Conservation (phyloP, 345 rosid genomes). For the Citrus reticulata region DNA sequence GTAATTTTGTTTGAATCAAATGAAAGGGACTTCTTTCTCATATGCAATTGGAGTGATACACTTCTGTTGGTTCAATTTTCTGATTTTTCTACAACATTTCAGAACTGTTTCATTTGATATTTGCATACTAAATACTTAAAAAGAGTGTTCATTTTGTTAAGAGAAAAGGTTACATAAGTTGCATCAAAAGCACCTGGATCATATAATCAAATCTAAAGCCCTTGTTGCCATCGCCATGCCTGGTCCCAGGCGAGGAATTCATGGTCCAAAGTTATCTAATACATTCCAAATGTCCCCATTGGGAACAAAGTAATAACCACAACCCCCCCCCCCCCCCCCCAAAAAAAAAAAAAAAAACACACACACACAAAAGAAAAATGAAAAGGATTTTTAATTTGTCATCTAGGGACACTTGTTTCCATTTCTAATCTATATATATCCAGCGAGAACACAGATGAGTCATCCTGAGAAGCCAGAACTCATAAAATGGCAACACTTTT, state of each 20-base stretch:
- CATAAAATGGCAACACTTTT: background rate
- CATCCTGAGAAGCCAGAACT: background rate
- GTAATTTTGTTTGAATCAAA: slow-evolving; percentile 12
- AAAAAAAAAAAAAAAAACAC: background rate
- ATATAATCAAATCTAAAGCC: background rate
- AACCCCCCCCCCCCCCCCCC: too few relatives aligned
- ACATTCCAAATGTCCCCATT: background rate
- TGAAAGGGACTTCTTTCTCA: background rate
- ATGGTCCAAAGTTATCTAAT: background rate
- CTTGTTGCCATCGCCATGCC: background rate
- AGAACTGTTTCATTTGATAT: background rate
- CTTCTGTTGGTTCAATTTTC: background rate
- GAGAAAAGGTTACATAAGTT: background rate
- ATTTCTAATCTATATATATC: slow-evolving; percentile 11
- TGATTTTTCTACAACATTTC: background rate
- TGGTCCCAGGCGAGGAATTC: background rate
- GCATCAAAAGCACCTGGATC: background rate
- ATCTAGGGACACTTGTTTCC: background rate
- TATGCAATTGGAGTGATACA: background rate
- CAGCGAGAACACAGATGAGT: background rate
- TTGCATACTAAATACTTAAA: too few relatives aligned
- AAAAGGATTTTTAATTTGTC: background rate
- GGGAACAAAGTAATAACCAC: background rate
- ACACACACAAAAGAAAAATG: background rate
- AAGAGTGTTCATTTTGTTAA: background rate